A percentile compares a stretch with the other conserved stretches of the same genome.
These are phyloP conservation scores for Geranomyces michiganensis DNA, from an alignment of 192 early-diverging fungal species.

Conservation along the genomic window DNA sequence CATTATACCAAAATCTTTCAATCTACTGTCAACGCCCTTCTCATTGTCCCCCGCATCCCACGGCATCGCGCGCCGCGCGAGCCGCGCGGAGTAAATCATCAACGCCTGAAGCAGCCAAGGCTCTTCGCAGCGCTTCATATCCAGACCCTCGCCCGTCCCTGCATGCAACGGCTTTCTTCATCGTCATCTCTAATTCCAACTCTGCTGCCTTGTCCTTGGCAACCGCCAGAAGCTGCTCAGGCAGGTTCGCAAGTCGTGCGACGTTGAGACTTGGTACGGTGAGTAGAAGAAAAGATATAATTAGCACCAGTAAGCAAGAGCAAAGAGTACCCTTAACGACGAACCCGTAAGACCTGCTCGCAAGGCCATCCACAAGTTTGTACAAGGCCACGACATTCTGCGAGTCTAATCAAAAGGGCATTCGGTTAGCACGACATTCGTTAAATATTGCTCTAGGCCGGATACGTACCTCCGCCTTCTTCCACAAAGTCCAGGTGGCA, in stretches of 20 bases:
- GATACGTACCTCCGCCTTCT: constrained; percentile 2
- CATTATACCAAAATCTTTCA: too few species aligned
- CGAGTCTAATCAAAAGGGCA: too few species aligned
- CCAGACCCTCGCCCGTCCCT: too few species aligned
- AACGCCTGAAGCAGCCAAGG: too few species aligned
- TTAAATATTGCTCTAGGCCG: constrained; percentile 8
- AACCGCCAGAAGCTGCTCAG: constrained; percentile 46
- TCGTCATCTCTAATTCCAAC: constrained; percentile 29
- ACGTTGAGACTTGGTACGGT: constrained; percentile 70
- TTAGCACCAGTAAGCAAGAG: background rate
- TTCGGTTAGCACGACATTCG: too few species aligned
- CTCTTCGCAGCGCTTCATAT: too few species aligned
- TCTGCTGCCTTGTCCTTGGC: constrained; percentile 58
- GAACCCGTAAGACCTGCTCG: constrained; percentile 70
- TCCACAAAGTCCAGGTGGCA: constrained; percentile 49
- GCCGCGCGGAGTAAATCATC: too few species aligned
- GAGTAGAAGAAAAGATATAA: background rate
- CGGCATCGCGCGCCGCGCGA: too few species aligned
- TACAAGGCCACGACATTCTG: constrained; percentile 61
- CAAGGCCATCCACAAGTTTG: constrained; percentile 65
- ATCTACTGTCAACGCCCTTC: too few species aligned
- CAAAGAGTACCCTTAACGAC: background rate
- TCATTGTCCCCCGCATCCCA: too few species aligned
- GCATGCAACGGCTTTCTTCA: too few species aligned
- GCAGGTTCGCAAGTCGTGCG: constrained; percentile 68